Evolutionary conservation across 352 stramenopile genomes (phyloP), one percentile per base, ranked within the genome.

Genomic region (Globisporangium recalcitrans): DNA sequence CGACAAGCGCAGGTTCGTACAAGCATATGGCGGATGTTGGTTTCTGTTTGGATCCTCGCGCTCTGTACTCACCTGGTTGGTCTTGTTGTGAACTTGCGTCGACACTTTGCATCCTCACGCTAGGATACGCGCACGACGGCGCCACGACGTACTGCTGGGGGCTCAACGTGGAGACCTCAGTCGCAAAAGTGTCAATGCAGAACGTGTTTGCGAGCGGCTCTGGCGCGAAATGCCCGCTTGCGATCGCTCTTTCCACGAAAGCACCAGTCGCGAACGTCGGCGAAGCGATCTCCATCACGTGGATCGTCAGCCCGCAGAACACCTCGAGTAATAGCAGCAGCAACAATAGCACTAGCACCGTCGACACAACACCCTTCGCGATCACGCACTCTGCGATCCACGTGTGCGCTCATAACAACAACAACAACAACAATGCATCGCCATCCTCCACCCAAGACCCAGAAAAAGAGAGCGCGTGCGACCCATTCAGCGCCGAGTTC

Each of bases 141-240:
- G 16, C 51, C 26, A 76, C 73, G 32, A 81, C 73, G 9, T 78
- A 74, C 48, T 81, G 73, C 53, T 81, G 71, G 71, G 61, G 44
- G 3, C 57, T 77, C 13, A 32, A 56, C 46, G 67, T 58, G 6
- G 61, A 58, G 22, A 40, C 66, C 9, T 56, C 62, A 11, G 66
- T 21, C 13, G 54, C 62, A 13, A 60, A 62, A 7, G 27, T 75
- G 19, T 62, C 60, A 16, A 36, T 56, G 3, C 58, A 67, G 16
- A 46, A 55, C 19, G 34, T 78, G 10, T 58, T 65, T 26, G 32
- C 58, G 6, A 60, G 52, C 5, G 67, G 60, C 27, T 58, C 49
- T 2, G 63, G 61, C 0, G 49, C 26, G n/a, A 34, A 62, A 7
- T 81, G 71, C 46, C 68, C 71, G 14, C 52, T 78, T n/a, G 27